Percentiles rank a stretch among this genome's conserved stretches.
phyloP scores from a whole-genome alignment of 768 basidiomycete species.

The Candolleomyces efflorescens region DNA sequence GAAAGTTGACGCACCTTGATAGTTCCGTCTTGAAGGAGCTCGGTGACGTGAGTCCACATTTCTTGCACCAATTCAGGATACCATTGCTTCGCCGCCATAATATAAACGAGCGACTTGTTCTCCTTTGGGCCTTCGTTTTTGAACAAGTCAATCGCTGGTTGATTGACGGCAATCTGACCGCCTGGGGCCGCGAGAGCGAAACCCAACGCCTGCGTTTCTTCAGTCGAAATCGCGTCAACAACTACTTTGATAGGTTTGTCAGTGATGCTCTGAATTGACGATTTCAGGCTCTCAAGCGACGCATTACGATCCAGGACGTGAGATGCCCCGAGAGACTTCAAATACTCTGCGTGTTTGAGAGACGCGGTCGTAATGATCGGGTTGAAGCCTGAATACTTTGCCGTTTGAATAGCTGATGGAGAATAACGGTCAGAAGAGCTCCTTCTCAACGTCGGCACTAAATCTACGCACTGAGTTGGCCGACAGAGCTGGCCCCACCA shows the following conservation, averaged over 20 bases:
- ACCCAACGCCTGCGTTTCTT: constrained; percentile 19
- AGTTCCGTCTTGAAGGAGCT: constrained; percentile 7
- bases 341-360: constrained; percentile 19
- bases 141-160: constrained; percentile 16
- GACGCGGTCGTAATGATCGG: constrained; percentile 38
- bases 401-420: constrained; percentile 22
- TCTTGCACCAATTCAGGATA: constrained; percentile 12
- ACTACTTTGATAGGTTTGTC: constrained; percentile 17
- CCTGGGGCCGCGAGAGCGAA: constrained; percentile 25
- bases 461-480: constrained; percentile 18
- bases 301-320: constrained; percentile 31
- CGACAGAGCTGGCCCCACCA: constrained; percentile 25
- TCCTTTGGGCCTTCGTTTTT: constrained; percentile 7
- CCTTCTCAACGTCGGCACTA: not conserved
- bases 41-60: constrained; percentile 12
- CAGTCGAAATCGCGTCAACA: constrained; percentile 20
- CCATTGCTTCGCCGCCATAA: constrained; percentile 6
- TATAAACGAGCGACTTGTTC: constrained; percentile 9
- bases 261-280: constrained; percentile 18
- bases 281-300: not conserved
- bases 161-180: constrained; percentile 30
- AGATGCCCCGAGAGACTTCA: constrained; percentile 38
- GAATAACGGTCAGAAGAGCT: not conserved
- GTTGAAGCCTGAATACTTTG: constrained; percentile 35
- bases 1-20: constrained; percentile 14